These are phyloP conservation scores for Avicennia marina DNA, from an alignment of 257 asterid genomes.

Conservation along the genomic window DNA sequence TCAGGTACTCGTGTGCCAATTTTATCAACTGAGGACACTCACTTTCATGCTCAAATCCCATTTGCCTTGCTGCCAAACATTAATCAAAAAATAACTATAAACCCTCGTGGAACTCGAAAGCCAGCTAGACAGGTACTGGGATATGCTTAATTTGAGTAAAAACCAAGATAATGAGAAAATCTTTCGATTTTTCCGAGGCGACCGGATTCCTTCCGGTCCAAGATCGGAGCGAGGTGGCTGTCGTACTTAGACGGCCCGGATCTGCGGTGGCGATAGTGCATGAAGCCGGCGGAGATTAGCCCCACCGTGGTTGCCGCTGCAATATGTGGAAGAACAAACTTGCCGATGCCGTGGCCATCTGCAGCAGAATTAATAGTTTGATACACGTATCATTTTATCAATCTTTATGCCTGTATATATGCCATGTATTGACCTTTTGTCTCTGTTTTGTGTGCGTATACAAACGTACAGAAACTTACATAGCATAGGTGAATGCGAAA, in stretches of 20 bases:
- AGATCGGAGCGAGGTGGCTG: constrained; percentile 46
- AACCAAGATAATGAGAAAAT: constrained; percentile 81
- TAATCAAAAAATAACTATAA: background rate
- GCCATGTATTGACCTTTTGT: background rate
- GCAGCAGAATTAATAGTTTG: no score
- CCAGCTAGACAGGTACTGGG: background rate
- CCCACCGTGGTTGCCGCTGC: constrained; percentile 48
- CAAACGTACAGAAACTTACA: no score
- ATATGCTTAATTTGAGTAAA: background rate
- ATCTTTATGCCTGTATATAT: background rate
- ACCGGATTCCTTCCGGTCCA: constrained; percentile 54
- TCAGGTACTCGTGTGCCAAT: constrained; percentile 60
- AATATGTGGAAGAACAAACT: constrained; percentile 31
- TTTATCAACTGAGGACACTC: constrained; percentile 56
- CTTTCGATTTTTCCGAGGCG: constrained; percentile 51
- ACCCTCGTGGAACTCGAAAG: no score
- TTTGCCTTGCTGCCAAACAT: constrained; percentile 59
- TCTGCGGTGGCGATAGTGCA: constrained; percentile 45
- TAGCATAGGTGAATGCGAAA: no score
- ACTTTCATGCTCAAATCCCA: constrained; percentile 69
- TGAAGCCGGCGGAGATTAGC: constrained; percentile 39
- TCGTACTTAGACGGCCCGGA: constrained; percentile 23
- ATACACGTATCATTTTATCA: no score
- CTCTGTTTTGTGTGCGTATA: no score
- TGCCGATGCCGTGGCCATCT: constrained; percentile 5